Conservation (phyloP, 23 red algal species). For the Cyanidium caldarium region DNA sequence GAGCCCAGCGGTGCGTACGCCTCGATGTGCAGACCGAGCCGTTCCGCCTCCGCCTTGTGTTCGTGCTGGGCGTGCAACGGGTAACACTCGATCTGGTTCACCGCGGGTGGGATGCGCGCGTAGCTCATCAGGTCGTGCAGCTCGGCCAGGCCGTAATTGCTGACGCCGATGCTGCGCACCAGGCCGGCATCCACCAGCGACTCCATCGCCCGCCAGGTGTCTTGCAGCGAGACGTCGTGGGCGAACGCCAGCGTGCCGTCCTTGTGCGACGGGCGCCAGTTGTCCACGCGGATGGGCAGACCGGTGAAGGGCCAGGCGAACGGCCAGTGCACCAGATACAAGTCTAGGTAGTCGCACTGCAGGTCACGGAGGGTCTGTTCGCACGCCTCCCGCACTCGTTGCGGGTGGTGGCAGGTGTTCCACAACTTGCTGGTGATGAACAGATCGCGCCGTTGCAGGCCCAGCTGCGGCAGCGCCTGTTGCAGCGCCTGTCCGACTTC, state of each 20-base stretch:
- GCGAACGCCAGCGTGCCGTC: constrained; percentile 22
- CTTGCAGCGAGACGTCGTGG: constrained; percentile 28
- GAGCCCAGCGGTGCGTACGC: constrained; percentile 56
- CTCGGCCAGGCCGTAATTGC: constrained; percentile 38
- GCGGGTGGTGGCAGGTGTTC: constrained; percentile 60
- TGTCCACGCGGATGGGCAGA: constrained; percentile 41
- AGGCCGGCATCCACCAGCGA: constrained; percentile 28
- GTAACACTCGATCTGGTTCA: constrained; percentile 77
- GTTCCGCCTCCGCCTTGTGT: constrained; percentile 26
- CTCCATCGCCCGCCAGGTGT: constrained; percentile 75
- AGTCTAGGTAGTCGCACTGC: constrained; percentile 60
- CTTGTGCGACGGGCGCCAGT: constrained; percentile 13
- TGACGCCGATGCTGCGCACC: constrained; percentile 53
- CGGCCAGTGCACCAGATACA: constrained; percentile 73
- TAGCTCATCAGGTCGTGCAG: constrained; percentile 53
- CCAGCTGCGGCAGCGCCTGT: constrained; percentile 18
- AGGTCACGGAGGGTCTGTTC: constrained; percentile 42
- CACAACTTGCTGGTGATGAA: constrained; percentile 74
- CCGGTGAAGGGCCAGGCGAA: constrained; percentile 38
- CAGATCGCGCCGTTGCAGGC: constrained; percentile 26
- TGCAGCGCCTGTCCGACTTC: constrained; percentile 54
- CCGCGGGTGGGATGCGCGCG: constrained; percentile 39
- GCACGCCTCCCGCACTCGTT: constrained; percentile 52
- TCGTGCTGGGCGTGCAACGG: constrained; percentile 30
- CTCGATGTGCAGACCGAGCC: constrained; percentile 37